Conservation (phyloP, 306 rosid genomes). For the Myrica gale region DNA sequence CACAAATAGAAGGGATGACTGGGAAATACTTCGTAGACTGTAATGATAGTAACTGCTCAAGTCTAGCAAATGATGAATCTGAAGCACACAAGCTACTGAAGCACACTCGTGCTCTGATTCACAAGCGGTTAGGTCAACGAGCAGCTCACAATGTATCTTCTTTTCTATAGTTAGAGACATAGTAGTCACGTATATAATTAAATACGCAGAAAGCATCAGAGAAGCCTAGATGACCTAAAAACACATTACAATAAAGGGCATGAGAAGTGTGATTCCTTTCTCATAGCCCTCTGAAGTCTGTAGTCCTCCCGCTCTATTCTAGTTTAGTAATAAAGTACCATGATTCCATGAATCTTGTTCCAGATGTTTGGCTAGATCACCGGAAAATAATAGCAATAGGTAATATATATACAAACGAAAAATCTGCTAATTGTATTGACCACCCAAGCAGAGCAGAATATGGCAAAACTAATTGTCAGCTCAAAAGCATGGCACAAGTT, state of each 20-base stretch:
- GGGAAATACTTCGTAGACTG: slow-evolving; percentile 89
- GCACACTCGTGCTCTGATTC: slow-evolving; percentile 58
- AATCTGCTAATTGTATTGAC: not conserved
- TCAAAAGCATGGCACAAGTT: not conserved
- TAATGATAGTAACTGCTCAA: slow-evolving; percentile 68
- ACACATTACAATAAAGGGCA: slow-evolving; percentile 26
- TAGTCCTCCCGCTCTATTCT: not conserved
- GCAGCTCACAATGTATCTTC: slow-evolving; percentile 28
- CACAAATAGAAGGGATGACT: slow-evolving; percentile 57
- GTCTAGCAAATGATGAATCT: slow-evolving; percentile 70
- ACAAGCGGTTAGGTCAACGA: slow-evolving; percentile 50
- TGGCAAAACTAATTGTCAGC: not conserved
- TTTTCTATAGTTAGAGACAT: not conserved
- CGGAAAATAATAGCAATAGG: not conserved
- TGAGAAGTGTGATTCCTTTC: slow-evolving; percentile 5
- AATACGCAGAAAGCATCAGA: not conserved
- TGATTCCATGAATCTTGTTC: not conserved
- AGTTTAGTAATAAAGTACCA: not conserved
- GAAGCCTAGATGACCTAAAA: slow-evolving; percentile 10
- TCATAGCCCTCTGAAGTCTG: slow-evolving; percentile 9
- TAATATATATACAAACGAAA: not conserved
- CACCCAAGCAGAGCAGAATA: not conserved
- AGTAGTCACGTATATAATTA: slow-evolving; percentile 33
- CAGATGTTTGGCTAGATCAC: not conserved
- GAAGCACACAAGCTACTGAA: slow-evolving; percentile 76